Base-by-base conservation (phyloP, 2,329 filamentous ascomycete species). In the Chrysoporthe deuterocubensis region DNA sequence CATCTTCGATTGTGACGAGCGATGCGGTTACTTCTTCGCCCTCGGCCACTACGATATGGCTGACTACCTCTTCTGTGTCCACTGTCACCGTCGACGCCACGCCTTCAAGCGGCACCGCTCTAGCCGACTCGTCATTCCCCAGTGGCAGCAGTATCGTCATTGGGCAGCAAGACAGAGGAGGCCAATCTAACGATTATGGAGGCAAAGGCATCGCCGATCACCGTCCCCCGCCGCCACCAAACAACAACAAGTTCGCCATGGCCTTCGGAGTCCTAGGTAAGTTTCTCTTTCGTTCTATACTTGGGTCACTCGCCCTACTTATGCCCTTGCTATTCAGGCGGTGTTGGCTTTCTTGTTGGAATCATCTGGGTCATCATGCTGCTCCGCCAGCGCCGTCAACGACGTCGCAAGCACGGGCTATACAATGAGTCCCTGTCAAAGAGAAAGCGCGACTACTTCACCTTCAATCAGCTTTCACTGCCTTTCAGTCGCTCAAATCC, bases 191-290 rank as follows among this genome's bases (percentile, higher is more conserved):
- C 5, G 52, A 58, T 21, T 32, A 32, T 16, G 21, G 43, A 14
- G 46, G 48, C 46, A 18, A 4, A n/a, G 34, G 5, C 21, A 46
- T 16, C 62, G 37, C 5, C 52, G 6, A n/a, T 16, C 56, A 14
- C 34, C 50, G 7, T 18, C 56, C 40, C 9, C 21, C 21, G 26
- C 60, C 60, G 4, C 60, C 44, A 11, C 34, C 60, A n/a, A 58
- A 48, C 40, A 65, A 65, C 40, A 62, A 48, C 54, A 66, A 66
- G 61, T 67, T 66, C 4, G 69, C 34, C 34, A 70, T 70, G 3
- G 69, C 67, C 14, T 69, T 70, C 16, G 69, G 66, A 11, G 57
- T 42, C 4, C 34, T 70, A 9, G 69, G 69, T 70, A 58, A 18
- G 67, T 43, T 8, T 18, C 7, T 1, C 18, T 2, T 18, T 16